phyloP scores from a whole-genome alignment of 257 asterid genomes.

The Nicotiana obtusifolia region DNA sequence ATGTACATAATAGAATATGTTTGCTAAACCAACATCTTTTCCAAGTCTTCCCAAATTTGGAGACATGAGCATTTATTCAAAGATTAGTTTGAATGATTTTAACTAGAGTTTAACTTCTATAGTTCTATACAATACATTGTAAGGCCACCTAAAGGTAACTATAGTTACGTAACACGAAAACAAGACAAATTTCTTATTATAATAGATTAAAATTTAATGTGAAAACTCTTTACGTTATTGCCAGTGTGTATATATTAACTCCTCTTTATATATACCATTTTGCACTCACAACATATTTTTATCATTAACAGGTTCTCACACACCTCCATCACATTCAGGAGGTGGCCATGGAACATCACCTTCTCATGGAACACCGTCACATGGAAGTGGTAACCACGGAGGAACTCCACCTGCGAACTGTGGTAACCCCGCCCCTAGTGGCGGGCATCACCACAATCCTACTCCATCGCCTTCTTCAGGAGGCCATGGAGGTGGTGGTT shows the following conservation, averaged over 20 bases:
- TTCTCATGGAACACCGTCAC: conserved; percentile 20
- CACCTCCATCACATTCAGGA: conserved; percentile 11
- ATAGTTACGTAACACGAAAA: background rate
- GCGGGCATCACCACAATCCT: conserved; percentile 50
- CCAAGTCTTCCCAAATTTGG: background rate
- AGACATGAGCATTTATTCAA: background rate
- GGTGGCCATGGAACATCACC: background rate
- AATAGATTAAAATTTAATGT: background rate
- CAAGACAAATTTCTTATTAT: background rate
- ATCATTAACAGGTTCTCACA: conserved; percentile 28
- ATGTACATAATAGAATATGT: background rate
- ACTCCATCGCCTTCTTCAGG: conserved; percentile 29
- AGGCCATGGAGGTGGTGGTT: conserved; percentile 19
- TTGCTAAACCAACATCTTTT: background rate
- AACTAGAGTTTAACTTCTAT: background rate
- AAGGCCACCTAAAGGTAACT: background rate
- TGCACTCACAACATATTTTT: background rate
- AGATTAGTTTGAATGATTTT: background rate
- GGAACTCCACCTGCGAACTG: conserved; percentile 59
- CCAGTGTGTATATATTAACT: background rate
- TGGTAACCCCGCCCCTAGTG: conserved; percentile 59
- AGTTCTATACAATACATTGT: background rate
- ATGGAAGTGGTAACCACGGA: conserved; percentile 43
- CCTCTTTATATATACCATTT: background rate
- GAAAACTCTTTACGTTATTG: background rate